These are phyloP conservation scores for Cladophialophora chaetospira DNA, from an alignment of 2,329 filamentous ascomycete genomes.

Conservation along the genomic window DNA sequence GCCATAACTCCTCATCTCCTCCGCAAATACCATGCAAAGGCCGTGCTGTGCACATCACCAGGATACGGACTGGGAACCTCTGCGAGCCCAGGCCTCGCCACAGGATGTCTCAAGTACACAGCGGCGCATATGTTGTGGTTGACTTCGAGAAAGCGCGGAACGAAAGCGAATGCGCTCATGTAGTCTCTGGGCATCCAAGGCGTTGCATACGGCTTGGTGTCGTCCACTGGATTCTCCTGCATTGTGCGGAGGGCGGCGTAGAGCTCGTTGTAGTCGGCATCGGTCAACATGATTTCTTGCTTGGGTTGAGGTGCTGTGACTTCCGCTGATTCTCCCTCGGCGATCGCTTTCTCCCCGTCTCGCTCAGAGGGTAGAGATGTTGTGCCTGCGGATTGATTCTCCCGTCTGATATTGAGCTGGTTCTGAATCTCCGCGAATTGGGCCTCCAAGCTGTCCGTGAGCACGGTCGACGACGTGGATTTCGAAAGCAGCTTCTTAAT, in stretches of 20 bases:
- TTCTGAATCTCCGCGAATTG: conserved; percentile 57
- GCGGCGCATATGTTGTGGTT: conserved; percentile 96
- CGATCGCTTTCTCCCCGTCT: conserved; percentile 14
- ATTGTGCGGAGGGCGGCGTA: conserved; percentile 63
- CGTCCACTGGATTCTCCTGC: conserved; percentile 74
- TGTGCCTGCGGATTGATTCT: conserved; percentile 26
- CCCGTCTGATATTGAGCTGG: conserved; percentile 47
- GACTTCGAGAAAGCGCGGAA: conserved; percentile 93
- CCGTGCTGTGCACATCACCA: conserved; percentile 70
- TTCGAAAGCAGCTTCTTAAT: conserved; percentile 65
- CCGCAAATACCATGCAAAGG: conserved; percentile 92
- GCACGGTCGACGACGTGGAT: conserved; percentile 47
- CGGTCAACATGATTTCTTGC: conserved; percentile 49
- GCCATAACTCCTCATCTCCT: conserved; percentile 60
- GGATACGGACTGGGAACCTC: conserved; percentile 85
- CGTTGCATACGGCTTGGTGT: conserved; percentile 79
- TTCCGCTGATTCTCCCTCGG: conserved; percentile 32
- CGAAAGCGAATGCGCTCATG: conserved; percentile 92
- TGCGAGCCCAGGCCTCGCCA: conserved; percentile 75
- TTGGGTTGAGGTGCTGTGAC: conserved; percentile 42
- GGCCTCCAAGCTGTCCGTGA: conserved; percentile 54
- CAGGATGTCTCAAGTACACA: conserved; percentile 91
- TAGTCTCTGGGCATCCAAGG: conserved; percentile 86
- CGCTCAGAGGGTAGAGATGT: conserved; percentile 22
- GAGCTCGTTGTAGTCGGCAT: conserved; percentile 50